Evolutionary conservation across 2,329 filamentous ascomycete genomes (phyloP), one percentile per base, ranked within the genome.

Genomic region (Sclerotinia nivalis): DNA sequence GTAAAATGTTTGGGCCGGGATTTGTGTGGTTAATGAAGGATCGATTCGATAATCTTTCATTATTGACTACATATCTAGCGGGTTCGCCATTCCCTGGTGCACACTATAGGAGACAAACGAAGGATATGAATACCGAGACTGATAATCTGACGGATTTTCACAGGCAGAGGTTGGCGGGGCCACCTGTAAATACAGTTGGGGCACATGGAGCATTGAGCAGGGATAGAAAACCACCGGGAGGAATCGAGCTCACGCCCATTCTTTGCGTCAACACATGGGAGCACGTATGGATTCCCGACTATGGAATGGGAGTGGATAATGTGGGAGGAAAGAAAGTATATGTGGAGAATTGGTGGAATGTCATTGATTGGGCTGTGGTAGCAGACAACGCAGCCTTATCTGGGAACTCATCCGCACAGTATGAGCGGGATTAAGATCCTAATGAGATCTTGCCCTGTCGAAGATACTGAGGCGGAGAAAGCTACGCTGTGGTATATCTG

Each of bases 241-340:
- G 89, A 70, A 85, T 88, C 73, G 86, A 91, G 62, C 80, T 94
- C 47, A 84, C 88, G 69, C 94, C 95, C 18, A 84, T 98, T 71
- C 83, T 99, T 76, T 97, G 95, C 79, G 86, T 98, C 71, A 98
- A 93, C 82, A 97, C 93, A 7, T 99, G 96, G 96, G 91, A 98
- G 84, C 96, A 98, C 81, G 90, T 91, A 12, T 99, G 92, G 88
- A 82, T 98, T 79, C 86, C 87, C 69, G 93, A 98, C 80, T 97
- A 92, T 80, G 87, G 87, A 66, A 78, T 89, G 43, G 84, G 84
- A 13, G 68, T 70, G 1, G 80, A 80, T 54, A 90, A 90, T 7
- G 80, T 89, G 69, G 85, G 84, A 58, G 93, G 93, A 64, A 99
- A 97, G 88, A 83, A 84, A 67, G 81, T 83, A 66, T 99, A 88